phyloP scores from a whole-genome alignment of 1,139 yeast species.

The Wickerhamomyces sp. region DNA sequence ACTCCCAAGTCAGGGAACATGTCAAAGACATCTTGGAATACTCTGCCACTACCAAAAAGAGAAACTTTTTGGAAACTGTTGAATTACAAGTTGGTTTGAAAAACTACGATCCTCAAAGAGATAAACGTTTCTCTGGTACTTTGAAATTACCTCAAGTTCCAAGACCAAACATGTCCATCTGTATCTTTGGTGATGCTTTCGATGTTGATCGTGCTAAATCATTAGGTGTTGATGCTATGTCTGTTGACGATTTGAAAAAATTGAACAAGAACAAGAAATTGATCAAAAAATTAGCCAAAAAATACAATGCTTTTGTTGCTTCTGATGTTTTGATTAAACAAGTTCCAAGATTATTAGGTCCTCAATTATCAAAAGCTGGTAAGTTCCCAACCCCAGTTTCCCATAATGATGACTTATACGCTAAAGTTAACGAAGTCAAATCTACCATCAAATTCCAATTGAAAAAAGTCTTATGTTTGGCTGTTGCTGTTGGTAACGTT shows the following conservation, averaged over 20 bases:
- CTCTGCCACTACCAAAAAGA: constrained; percentile 97
- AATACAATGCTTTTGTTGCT: constrained; percentile 99
- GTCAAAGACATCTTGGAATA: constrained; percentile 87
- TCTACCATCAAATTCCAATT: constrained; percentile 99
- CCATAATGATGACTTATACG: constrained; percentile 96
- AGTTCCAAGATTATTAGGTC: constrained; percentile 99
- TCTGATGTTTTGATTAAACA: constrained; percentile 99
- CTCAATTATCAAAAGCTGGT: constrained; percentile 99
- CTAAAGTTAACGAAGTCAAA: constrained; percentile 95
- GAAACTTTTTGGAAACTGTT: constrained; percentile 99
- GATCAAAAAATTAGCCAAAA: constrained; percentile 99
- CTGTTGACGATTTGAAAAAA: constrained; percentile 99
- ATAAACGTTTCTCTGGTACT: constrained; percentile 99
- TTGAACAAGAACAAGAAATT: constrained; percentile 99
- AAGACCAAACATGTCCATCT: constrained; percentile 99
- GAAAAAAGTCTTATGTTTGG: constrained; percentile 92
- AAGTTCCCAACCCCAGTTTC: constrained; percentile 99
- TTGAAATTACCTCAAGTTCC: constrained; percentile 98
- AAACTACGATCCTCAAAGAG: constrained; percentile 99
- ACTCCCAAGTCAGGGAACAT: constrained; percentile 94
- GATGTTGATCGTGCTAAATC: constrained; percentile 99
- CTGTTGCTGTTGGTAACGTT: constrained; percentile 97
- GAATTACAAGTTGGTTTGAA: constrained; percentile 99
- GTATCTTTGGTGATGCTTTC: constrained; percentile 99
- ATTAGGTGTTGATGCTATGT: constrained; percentile 99